A percentile compares a stretch with the other conserved stretches of the same genome.
phyloP scores from a whole-genome alignment of 192 early-diverging fungal species.

The Phycomyces nitens region DNA sequence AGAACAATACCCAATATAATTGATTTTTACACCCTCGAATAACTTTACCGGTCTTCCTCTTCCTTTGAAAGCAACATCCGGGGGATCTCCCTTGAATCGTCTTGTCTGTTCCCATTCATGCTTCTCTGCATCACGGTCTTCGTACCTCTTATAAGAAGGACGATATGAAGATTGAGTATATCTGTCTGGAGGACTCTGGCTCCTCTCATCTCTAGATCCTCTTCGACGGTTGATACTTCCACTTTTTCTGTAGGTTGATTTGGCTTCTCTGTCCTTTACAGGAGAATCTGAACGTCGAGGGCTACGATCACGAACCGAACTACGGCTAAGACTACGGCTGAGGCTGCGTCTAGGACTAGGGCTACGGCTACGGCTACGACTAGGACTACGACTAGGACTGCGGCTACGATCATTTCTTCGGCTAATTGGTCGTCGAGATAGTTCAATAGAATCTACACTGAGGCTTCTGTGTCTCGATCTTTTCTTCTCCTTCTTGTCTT shows the following conservation, averaged over 20 bases:
- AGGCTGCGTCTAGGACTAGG: too few relatives aligned
- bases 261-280: too few relatives aligned
- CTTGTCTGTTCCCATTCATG: conserved; percentile 32
- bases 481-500: conserved; percentile 29
- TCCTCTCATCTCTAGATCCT: too few relatives aligned
- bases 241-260: too few relatives aligned
- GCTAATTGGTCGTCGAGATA: conserved; percentile 9
- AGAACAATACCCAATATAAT: too few relatives aligned
- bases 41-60: conserved; percentile 46
- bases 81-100: conserved; percentile 22
- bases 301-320: too few relatives aligned
- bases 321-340: too few relatives aligned
- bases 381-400: too few relatives aligned
- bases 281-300: too few relatives aligned
- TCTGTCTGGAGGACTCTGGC: background rate
- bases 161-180: background rate
- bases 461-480: conserved; percentile 19
- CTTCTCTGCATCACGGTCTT: conserved; percentile 18
- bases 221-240: too few relatives aligned
- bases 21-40: too few relatives aligned
- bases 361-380: too few relatives aligned
- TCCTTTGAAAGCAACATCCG: conserved; percentile 51
- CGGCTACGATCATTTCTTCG: background rate
- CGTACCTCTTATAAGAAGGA: background rate
- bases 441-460: conserved; percentile 6